Evolutionary conservation across 1,284 basidiomycete species (phyloP), one percentile per base, ranked within the genome.

Genomic region (Vanrija sp.): DNA sequence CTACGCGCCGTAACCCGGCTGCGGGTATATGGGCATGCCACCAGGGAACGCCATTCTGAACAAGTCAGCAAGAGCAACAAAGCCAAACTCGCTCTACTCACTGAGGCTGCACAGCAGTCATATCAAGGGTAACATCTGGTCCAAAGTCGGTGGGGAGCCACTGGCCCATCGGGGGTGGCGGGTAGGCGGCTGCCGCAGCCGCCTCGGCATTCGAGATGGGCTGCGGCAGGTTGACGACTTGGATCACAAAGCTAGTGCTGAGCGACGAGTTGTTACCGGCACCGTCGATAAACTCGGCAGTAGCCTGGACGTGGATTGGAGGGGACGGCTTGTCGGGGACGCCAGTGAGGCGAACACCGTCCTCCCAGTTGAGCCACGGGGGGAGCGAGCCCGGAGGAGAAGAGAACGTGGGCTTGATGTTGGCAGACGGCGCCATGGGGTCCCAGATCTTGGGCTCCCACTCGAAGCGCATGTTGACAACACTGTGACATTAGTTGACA

Each of bases 371-470:
- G 23, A 98, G 77, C 94, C 94, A 98, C 2, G 82, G 67, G 0
- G 94, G 93, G 16, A 95, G 80, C 45, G 78, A 80, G n/a, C 72
- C 73, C 3, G 66, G 51, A 12, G 91, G 89, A 1, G 89, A 92
- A 60, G 79, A 84, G 68, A 88, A 97, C 1, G 52, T 59, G 27
- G 95, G 88, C 53, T 86, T 84, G 64, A 93, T 78, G 66, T 86
- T 89, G 49, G 85, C 78, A 56, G 88, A 85, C 9, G 87, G 85
- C 25, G 86, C 86, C 75, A 98, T 95, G 8, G 95, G 95, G 77
- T 98, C 94, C 93, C 94, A 98, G 46, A 98, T 87, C 57, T 89
- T 87, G 38, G 96, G 90, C 47, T 86, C 83, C 91, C 94, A 98
- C 36, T 84, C 82, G 90, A 92, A 97, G 47, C 81, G 81, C n/a